phyloP scores from a whole-genome alignment of 2,329 filamentous ascomycete species.

The Cercospora beticola region DNA sequence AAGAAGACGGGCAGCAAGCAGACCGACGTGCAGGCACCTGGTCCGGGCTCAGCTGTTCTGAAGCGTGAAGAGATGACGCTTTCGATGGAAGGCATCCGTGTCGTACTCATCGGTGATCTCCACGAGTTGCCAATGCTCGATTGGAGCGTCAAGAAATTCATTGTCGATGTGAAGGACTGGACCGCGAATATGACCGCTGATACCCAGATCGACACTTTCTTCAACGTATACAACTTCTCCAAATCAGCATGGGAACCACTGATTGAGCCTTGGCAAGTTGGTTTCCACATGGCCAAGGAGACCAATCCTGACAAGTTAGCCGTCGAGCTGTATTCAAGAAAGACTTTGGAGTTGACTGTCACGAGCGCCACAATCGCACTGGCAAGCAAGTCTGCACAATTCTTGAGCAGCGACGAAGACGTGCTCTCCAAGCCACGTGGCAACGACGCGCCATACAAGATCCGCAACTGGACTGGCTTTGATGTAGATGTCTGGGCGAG shows the following conservation, averaged over 20 bases:
- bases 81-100: slow-evolving; percentile 79
- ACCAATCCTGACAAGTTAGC: slow-evolving; percentile 72
- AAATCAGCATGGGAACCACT: slow-evolving; percentile 98
- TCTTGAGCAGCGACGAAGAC: slow-evolving; percentile 84
- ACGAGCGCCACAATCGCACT: slow-evolving; percentile 93
- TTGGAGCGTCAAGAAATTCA: slow-evolving; percentile 87
- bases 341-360: slow-evolving; percentile 85
- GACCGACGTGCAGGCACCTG: slow-evolving; percentile 38
- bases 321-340: slow-evolving; percentile 83
- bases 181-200: slow-evolving; percentile 83
- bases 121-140: slow-evolving; percentile 96
- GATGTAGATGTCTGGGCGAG: slow-evolving; percentile 81
- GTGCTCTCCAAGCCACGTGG: slow-evolving; percentile 90
- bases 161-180: slow-evolving; percentile 84
- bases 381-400: slow-evolving; percentile 88
- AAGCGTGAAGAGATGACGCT: slow-evolving; percentile 81
- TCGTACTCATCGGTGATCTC: slow-evolving; percentile 91
- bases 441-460: slow-evolving; percentile 85
- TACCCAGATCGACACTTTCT: slow-evolving; percentile 85
- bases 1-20: slow-evolving; percentile 53
- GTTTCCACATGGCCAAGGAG: slow-evolving; percentile 81
- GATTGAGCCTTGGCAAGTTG: slow-evolving; percentile 94
- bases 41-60: slow-evolving; percentile 52
- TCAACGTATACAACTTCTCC: slow-evolving; percentile 98
- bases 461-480: slow-evolving; percentile 95